These are phyloP conservation scores for Kwoniella botswanensis DNA, from an alignment of 768 basidiomycete species.

Conservation along the genomic window DNA sequence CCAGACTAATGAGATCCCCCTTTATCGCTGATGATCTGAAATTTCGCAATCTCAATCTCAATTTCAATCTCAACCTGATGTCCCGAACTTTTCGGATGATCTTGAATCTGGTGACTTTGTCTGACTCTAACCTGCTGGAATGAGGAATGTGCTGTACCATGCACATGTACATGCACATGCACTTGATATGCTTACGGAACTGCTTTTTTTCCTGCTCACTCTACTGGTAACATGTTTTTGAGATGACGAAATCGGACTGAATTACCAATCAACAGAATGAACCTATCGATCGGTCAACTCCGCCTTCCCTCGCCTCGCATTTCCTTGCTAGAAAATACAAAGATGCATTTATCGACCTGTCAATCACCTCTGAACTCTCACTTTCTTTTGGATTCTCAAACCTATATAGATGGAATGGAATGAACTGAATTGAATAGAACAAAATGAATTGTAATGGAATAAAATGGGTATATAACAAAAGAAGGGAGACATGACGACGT, in stretches of 20 bases:
- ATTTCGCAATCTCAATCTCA: background rate
- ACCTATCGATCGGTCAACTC: too few species aligned
- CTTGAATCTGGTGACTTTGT: background rate
- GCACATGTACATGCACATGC: background rate
- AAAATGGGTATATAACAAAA: background rate
- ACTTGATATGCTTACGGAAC: background rate
- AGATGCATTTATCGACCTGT: too few species aligned
- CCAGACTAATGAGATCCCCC: background rate
- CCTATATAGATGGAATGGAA: background rate
- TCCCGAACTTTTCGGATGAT: background rate
- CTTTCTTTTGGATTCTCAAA: background rate
- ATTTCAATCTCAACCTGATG: background rate
- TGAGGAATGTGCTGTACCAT: background rate
- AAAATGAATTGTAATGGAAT: background rate
- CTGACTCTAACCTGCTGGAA: background rate
- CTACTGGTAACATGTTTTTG: background rate
- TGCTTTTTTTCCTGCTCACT: background rate
- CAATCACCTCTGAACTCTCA: background rate
- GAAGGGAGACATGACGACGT: background rate
- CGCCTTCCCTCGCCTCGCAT: too few species aligned
- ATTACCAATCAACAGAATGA: background rate
- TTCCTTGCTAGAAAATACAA: too few species aligned
- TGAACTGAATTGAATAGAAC: background rate
- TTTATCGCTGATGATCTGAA: background rate
- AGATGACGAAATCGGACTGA: conserved; percentile 5